These are phyloP conservation scores for Postia placenta DNA, from an alignment of 768 basidiomycete genomes.

Conservation along the genomic window DNA sequence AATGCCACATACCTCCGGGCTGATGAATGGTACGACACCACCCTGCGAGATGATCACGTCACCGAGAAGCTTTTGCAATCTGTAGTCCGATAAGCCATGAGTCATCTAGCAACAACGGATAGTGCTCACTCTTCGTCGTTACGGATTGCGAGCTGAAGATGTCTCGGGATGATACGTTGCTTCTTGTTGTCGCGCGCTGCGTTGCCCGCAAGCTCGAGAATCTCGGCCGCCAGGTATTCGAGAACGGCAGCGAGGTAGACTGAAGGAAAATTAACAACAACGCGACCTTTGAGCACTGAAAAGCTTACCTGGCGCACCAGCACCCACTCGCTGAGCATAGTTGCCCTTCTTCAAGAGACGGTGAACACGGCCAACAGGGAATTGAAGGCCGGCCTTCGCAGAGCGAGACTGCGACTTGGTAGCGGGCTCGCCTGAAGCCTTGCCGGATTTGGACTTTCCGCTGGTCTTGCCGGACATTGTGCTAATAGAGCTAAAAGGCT, in stretches of 20 bases:
- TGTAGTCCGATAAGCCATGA: constrained; percentile 17
- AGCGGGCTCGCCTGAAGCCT: constrained; percentile 40
- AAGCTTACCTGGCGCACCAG: constrained; percentile 74
- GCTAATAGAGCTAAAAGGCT: background rate
- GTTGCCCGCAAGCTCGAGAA: constrained; percentile 88
- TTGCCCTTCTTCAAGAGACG: constrained; percentile 83
- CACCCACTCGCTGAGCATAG: constrained; percentile 83
- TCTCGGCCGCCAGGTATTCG: constrained; percentile 90
- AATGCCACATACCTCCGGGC: constrained; percentile 38
- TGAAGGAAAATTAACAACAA: constrained; percentile 19
- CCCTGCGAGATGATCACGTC: constrained; percentile 93
- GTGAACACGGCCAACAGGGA: constrained; percentile 92
- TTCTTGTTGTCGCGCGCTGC: constrained; percentile 91
- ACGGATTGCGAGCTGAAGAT: constrained; percentile 90
- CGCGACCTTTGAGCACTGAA: background rate
- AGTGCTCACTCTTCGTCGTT: constrained; percentile 80
- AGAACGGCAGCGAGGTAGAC: constrained; percentile 92
- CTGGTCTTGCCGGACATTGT: constrained; percentile 38
- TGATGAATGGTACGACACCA: constrained; percentile 86
- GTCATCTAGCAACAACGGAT: background rate
- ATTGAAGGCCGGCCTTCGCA: constrained; percentile 72
- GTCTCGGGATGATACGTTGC: constrained; percentile 93
- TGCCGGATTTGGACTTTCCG: constrained; percentile 69
- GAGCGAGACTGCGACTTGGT: constrained; percentile 64
- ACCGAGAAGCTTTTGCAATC: constrained; percentile 65